These are phyloP conservation scores for Trypethelium eluteriae DNA, from an alignment of 495 filamentous ascomycete genomes.

Conservation along the genomic window DNA sequence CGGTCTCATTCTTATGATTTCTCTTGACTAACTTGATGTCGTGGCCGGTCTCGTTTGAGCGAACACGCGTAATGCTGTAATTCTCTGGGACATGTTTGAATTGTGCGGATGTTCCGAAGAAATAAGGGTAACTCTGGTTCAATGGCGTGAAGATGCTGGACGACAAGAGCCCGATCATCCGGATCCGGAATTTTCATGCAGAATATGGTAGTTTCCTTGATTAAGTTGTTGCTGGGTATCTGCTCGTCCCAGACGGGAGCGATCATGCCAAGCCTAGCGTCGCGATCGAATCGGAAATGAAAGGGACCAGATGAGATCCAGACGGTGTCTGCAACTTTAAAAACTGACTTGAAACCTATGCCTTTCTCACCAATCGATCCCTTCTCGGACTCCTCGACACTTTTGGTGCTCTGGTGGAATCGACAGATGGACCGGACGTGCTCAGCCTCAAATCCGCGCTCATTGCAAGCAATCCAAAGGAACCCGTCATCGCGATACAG, in stretches of 20 bases:
- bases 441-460: conserved; percentile 18
- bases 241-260: conserved; percentile 14
- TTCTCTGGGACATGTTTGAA: not conserved
- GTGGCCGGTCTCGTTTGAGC: not conserved
- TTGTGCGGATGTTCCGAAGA: conserved; percentile 15
- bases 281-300: conserved; percentile 21
- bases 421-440: conserved; percentile 24
- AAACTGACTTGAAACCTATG: conserved; percentile 28
- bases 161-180: not conserved
- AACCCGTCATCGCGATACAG: conserved; percentile 16
- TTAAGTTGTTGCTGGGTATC: not conserved
- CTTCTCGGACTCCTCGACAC: not conserved
- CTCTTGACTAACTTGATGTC: conserved; percentile 3
- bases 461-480: conserved; percentile 23
- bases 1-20: not conserved
- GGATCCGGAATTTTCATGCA: conserved; percentile 16
- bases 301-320: conserved; percentile 20
- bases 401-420: conserved; percentile 19
- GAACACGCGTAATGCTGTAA: not conserved
- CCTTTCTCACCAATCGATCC: conserved; percentile 27
- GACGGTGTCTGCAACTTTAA: conserved; percentile 20
- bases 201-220: conserved; percentile 15
- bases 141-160: not conserved
- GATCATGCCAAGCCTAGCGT: conserved; percentile 17
- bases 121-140: conserved; percentile 18